phyloP scores from a whole-genome alignment of 2,329 filamentous ascomycete species.

The Albophoma yamanashiensis region DNA sequence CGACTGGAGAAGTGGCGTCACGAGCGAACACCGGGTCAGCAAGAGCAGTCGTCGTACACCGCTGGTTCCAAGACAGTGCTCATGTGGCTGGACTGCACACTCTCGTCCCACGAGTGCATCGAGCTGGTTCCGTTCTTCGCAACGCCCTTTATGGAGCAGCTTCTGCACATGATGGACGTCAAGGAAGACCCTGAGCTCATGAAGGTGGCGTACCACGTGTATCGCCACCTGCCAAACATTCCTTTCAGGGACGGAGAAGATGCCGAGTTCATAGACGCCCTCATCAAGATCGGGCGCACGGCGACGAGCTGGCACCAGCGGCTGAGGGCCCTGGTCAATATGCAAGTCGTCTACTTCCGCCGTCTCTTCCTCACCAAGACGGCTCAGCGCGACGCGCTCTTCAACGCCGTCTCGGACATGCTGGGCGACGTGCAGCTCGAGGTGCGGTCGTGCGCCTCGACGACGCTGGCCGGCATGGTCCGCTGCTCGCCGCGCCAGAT shows the following conservation, averaged over 20 bases:
- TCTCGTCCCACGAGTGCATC: constrained; percentile 87
- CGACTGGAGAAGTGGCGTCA: constrained; percentile 81
- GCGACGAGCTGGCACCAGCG: constrained; percentile 92
- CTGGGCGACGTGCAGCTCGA: constrained; percentile 84
- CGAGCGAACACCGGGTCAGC: constrained; percentile 74
- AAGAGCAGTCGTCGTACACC: constrained; percentile 89
- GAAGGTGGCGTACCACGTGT: constrained; percentile 89
- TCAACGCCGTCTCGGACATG: constrained; percentile 93
- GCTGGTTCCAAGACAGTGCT: constrained; percentile 93
- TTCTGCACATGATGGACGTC: constrained; percentile 99
- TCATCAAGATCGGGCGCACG: constrained; percentile 79
- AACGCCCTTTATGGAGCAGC: constrained; percentile 76
- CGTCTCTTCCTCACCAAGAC: constrained; percentile 78
- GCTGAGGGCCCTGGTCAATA: constrained; percentile 88
- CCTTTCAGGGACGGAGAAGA: constrained; percentile 84
- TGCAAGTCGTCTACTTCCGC: constrained; percentile 97
- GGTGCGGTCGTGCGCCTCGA: constrained; percentile 84
- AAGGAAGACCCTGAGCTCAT: constrained; percentile 97
- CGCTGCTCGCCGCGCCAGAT: constrained; percentile 79
- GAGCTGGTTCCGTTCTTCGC: constrained; percentile 89
- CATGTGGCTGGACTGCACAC: constrained; percentile 84
- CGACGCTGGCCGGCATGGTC: constrained; percentile 94
- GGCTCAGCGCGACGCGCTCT: constrained; percentile 67
- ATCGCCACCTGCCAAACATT: constrained; percentile 91
- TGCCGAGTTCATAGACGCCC: constrained; percentile 67